These are phyloP conservation scores for Sanghuangporus sanghuang DNA, from an alignment of 1,284 basidiomycete species.

Conservation along the genomic window DNA sequence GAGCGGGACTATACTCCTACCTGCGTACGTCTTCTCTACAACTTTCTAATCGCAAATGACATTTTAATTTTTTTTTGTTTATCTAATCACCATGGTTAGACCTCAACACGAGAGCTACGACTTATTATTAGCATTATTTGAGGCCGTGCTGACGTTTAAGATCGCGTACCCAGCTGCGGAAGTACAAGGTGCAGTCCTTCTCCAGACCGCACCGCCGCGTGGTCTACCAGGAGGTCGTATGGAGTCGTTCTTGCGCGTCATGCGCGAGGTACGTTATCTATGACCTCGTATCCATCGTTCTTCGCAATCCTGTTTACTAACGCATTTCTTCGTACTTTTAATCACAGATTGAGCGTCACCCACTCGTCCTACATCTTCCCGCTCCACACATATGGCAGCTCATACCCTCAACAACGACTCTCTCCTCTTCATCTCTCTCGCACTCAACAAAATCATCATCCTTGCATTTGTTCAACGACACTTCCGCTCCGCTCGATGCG, in stretches of 20 bases:
- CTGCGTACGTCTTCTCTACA: conserved; percentile 22
- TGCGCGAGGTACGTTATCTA: conserved; percentile 59
- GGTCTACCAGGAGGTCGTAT: conserved; percentile 59
- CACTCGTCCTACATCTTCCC: conserved; percentile 71
- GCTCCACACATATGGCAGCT: conserved; percentile 86
- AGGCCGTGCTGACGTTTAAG: conserved; percentile 73
- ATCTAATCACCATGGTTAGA: conserved; percentile 29
- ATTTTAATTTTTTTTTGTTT: background rate
- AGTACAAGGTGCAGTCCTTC: conserved; percentile 74
- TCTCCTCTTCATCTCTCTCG: conserved; percentile 13
- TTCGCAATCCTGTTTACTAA: conserved; percentile 3
- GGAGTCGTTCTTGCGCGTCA: conserved; percentile 70
- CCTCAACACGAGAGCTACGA: conserved; percentile 64
- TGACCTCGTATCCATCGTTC: background rate
- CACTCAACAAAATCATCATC: conserved; percentile 15
- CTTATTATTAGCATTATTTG: conserved; percentile 66
- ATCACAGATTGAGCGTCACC: conserved; percentile 68
- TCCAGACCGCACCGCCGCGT: conserved; percentile 80
- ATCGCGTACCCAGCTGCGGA: conserved; percentile 78
- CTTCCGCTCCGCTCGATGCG: conserved; percentile 32
- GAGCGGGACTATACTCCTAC: conserved; percentile 6
- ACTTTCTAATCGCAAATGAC: background rate
- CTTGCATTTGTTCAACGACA: background rate
- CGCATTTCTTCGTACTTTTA: background rate
- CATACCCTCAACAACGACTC: conserved; percentile 36